Base-by-base conservation (phyloP, 805 yeast genomes). In the Candida yuanshanica region DNA sequence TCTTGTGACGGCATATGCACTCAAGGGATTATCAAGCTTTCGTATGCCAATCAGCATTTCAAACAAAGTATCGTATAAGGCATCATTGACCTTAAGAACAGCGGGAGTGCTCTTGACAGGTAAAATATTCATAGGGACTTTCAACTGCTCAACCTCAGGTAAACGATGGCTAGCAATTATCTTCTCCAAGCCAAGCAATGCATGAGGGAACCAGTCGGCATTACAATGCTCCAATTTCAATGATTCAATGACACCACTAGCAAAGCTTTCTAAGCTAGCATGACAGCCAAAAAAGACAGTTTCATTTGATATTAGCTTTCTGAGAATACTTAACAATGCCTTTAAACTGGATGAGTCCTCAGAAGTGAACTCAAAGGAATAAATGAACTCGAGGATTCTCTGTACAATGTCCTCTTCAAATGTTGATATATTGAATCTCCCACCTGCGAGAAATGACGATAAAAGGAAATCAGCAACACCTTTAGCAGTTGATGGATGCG, bases 201-300 rank as follows among this genome's bases (percentile, higher is more conserved):
- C 76, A 42, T 74, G 68, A 0, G 82, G 73, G 51, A 78, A 77
- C 82, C 86, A 86, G 13, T 69, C 66, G 21, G 66, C 53, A 45
- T 74, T 69, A 2, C 61, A 62, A 43, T 57, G 53, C 29, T 66
- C 68, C 2, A 68, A 60, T 1, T 49, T 57, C 10, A 77, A 45
- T 3, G 64, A 62, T 2, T 52, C 58, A 11, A 62, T 52, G 23
- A 78, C 53, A 26, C 66, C 66, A 0, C 49, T 36, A 4, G 69
- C 45, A 41, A 74, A 70, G 7, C 57, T 54, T 7, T 64, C 66
- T 12, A 70, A 46, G 1, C 63, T 45, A 1, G 54, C 48, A 13
- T 59, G 60, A 13, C 65, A 50, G 12, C 63, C 62, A 20, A 61
- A 63, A 38, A 66, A 66, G 4, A 71, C 59, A 1, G 57, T 47